Evolutionary conservation across 1,284 basidiomycete genomes (phyloP).

Genomic region (Tilletiopsis washingtonensis): DNA sequence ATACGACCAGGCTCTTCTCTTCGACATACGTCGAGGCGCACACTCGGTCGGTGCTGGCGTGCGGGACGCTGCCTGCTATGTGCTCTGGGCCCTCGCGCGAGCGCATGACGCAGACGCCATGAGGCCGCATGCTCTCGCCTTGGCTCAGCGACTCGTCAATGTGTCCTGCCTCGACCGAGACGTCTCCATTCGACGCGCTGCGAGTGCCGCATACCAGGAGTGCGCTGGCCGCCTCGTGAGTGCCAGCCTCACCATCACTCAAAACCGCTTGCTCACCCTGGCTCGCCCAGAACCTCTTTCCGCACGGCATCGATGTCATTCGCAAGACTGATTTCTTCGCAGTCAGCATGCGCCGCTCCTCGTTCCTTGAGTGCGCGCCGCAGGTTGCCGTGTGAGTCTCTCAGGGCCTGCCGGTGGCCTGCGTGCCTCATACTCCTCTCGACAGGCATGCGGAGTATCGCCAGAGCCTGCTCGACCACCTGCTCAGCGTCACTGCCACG

Average conservation of each 20-base stretch:
- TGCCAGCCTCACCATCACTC: neutral
- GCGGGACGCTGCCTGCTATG: slow-evolving; percentile 87
- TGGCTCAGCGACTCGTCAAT: slow-evolving; percentile 62
- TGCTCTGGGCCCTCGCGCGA: slow-evolving; percentile 86
- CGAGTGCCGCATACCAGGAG: slow-evolving; percentile 96
- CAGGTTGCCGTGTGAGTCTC: slow-evolving; percentile 76
- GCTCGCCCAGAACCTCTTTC: slow-evolving; percentile 55
- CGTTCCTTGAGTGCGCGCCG: slow-evolving; percentile 74
- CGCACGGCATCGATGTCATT: slow-evolving; percentile 87
- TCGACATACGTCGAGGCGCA: slow-evolving; percentile 82
- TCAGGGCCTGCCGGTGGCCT: slow-evolving; percentile 58
- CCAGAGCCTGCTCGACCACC: slow-evolving; percentile 62
- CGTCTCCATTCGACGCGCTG: slow-evolving; percentile 87
- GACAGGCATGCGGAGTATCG: slow-evolving; percentile 66
- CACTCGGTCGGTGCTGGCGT: slow-evolving; percentile 91
- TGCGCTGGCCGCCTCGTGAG: slow-evolving; percentile 71
- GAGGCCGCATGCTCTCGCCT: slow-evolving; percentile 55
- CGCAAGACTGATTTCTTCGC: slow-evolving; percentile 89
- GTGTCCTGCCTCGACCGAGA: slow-evolving; percentile 86
- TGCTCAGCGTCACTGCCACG: slow-evolving; percentile 65
- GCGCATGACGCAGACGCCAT: slow-evolving; percentile 54
- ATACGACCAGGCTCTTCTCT: slow-evolving; percentile 66
- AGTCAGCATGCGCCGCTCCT: slow-evolving; percentile 73
- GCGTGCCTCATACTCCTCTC: no score
- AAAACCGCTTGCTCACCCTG: no score